Percentiles rank a stretch among this genome's conserved stretches.
Evolutionary conservation across 164 flowering plant genomes (phyloP).

Genomic region (Macadamia tetraphylla): DNA sequence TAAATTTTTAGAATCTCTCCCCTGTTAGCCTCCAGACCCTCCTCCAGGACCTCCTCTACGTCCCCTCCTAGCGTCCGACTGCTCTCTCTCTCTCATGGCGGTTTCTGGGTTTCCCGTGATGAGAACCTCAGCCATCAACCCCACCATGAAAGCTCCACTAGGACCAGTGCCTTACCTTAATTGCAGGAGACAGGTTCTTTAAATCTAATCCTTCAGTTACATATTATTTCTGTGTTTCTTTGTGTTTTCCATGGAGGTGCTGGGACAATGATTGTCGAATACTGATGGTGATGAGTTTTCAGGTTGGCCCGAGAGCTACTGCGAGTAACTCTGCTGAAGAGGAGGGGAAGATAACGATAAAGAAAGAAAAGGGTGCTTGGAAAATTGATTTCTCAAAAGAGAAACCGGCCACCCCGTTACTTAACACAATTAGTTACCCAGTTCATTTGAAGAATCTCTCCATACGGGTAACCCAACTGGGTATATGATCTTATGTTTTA

Average conservation of each 20-base stretch:
- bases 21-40: no score
- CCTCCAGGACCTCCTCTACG: no score
- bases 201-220: background rate
- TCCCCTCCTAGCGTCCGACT: no score
- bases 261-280: background rate
- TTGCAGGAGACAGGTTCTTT: constrained; percentile 30
- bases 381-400: constrained; percentile 54
- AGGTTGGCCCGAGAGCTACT: constrained; percentile 45
- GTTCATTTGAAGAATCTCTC: constrained; percentile 80
- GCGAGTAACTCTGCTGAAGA: constrained; percentile 31
- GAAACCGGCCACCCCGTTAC: constrained; percentile 73
- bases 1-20: no score
- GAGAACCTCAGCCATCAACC: constrained; percentile 11
- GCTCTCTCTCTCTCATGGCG: constrained; percentile 27
- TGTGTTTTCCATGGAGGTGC: background rate
- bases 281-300: constrained; percentile 13
- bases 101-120: constrained; percentile 17
- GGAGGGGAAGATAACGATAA: constrained; percentile 26
- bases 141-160: constrained; percentile 13
- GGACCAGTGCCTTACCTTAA: constrained; percentile 10
- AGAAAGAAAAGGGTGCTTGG: constrained; percentile 42
- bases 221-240: constrained; percentile 1
- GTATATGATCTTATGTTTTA: background rate
- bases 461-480: constrained; percentile 27
- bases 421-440: constrained; percentile 80